A percentile compares a stretch with the other conserved stretches of the same genome.
phyloP scores from a whole-genome alignment of 371 early-diverging fungal species.

The Batrachochytrium dendrobatidis region DNA sequence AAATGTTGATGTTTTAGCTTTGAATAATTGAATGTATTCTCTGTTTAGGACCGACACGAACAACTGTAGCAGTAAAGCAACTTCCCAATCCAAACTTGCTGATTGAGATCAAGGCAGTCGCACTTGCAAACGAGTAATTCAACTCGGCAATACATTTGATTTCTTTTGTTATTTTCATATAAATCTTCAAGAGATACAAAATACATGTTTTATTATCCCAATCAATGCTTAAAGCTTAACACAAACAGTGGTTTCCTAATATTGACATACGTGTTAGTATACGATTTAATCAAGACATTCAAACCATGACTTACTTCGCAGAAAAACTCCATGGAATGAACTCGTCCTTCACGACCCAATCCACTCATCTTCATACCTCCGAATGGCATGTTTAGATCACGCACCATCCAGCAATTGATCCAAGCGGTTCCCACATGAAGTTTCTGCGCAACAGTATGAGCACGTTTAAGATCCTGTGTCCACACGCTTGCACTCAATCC shows the following conservation, averaged over 20 bases:
- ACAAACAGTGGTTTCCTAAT: background rate
- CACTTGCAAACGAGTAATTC: too few relatives aligned
- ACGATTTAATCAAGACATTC: background rate
- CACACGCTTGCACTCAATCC: constrained; percentile 77
- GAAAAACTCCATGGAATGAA: constrained; percentile 30
- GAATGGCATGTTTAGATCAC: constrained; percentile 66
- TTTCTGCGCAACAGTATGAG: constrained; percentile 51
- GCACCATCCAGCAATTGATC: constrained; percentile 69
- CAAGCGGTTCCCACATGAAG: constrained; percentile 56
- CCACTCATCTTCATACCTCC: constrained; percentile 41
- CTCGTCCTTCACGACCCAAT: constrained; percentile 31
- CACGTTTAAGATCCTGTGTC: constrained; percentile 55
- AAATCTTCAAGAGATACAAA: background rate
- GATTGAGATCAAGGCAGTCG: constrained; percentile 39
- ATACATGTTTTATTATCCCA: background rate
- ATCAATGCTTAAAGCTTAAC: background rate
- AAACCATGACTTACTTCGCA: constrained; percentile 15
- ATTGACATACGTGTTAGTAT: too few relatives aligned
- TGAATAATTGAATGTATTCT: too few relatives aligned
- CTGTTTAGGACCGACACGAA: constrained; percentile 32
- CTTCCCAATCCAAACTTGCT: constrained; percentile 34
- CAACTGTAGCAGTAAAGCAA: constrained; percentile 37
- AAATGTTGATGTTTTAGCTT: too few relatives aligned
- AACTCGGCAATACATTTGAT: background rate
- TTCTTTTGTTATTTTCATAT: background rate